These are phyloP conservation scores for Xanthoconium stramineum DNA, from an alignment of 768 basidiomycete genomes.

Conservation along the genomic window DNA sequence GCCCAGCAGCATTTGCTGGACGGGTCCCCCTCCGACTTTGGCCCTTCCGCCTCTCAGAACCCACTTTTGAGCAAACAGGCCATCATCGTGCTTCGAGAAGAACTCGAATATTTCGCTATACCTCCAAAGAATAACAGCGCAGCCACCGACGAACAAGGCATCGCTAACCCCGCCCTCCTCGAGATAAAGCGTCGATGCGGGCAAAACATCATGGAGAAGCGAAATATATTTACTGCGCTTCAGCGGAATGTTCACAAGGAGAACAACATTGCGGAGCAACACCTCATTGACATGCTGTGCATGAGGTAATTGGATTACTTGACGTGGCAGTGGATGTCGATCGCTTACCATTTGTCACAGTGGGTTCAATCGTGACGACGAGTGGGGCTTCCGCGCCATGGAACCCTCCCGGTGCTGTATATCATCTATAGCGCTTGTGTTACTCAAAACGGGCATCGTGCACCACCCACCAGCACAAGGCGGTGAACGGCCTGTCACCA, in stretches of 20 bases:
- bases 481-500: conserved; percentile 67
- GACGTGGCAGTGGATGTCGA: background rate
- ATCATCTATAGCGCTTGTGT: conserved; percentile 94
- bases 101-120: conserved; percentile 97
- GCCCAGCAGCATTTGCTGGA: conserved; percentile 82
- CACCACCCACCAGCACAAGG: conserved; percentile 56
- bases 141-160: conserved; percentile 71
- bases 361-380: conserved; percentile 96
- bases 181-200: conserved; percentile 87
- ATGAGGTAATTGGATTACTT: conserved; percentile 69
- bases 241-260: conserved; percentile 99
- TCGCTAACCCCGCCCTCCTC: conserved; percentile 73
- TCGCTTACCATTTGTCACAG: conserved; percentile 31
- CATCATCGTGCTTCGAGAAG: conserved; percentile 96
- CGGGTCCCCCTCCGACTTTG: conserved; percentile 54
- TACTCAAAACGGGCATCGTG: conserved; percentile 94
- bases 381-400: conserved; percentile 95
- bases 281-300: conserved; percentile 99
- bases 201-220: conserved; percentile 80
- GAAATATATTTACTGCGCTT: conserved; percentile 93
- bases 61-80: conserved; percentile 94
- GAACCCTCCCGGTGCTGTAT: conserved; percentile 97
- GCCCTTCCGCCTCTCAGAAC: conserved; percentile 72
- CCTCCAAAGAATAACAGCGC: conserved; percentile 67
- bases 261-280: conserved; percentile 98